Percentiles rank a stretch among this genome's conserved stretches.
Conservation (phyloP, 805 yeast genomes). For the Candida nonsorbophila region DNA sequence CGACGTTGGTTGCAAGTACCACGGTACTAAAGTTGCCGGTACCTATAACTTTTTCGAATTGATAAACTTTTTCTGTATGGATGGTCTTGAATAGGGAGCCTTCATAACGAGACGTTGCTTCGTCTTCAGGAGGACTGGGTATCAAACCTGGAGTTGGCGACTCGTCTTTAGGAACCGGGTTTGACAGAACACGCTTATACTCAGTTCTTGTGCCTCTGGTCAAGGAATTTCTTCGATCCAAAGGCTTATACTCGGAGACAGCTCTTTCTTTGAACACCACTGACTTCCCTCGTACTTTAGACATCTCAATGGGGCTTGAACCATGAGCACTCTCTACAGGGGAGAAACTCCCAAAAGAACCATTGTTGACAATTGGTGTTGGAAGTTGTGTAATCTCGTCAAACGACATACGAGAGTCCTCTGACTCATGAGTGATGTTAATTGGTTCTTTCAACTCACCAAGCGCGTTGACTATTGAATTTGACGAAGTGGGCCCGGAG, state of each 20-base stretch:
- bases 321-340: conserved; percentile 4
- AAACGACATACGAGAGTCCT: no score
- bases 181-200: conserved; percentile 16
- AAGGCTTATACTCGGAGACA: conserved; percentile 33
- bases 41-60: conserved; percentile 41
- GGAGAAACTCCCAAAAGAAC: conserved; percentile 12
- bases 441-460: neutral
- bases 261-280: conserved; percentile 15
- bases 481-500: neutral
- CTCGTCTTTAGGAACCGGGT: conserved; percentile 12
- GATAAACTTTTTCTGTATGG: no score
- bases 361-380: conserved; percentile 33
- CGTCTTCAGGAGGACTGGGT: conserved; percentile 4
- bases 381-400: conserved; percentile 34
- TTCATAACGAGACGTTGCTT: conserved; percentile 1
- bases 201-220: neutral
- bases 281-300: neutral
- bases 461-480: neutral
- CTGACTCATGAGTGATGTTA: no score
- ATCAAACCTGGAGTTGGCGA: conserved; percentile 5
- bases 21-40: conserved; percentile 68
- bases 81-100: neutral
- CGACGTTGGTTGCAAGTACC: conserved; percentile 36
- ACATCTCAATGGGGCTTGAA: neutral
- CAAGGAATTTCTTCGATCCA: conserved; percentile 13